Conservation (phyloP, 495 filamentous ascomycete species). For the Elaphomyces granulatus region DNA sequence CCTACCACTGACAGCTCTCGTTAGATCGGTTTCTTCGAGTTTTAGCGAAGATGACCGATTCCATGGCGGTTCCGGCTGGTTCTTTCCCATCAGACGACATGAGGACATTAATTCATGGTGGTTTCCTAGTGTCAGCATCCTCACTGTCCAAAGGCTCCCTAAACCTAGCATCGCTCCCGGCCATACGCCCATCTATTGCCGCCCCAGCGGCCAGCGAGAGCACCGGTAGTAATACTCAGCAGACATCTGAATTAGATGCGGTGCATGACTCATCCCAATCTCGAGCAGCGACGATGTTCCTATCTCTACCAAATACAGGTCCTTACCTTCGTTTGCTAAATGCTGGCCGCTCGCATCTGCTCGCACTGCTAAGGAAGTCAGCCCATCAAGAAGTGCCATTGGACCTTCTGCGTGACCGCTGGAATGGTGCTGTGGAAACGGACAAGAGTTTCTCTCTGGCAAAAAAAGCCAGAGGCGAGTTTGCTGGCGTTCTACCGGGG, state of each 20-base stretch:
- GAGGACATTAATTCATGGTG: slow-evolving; percentile 47
- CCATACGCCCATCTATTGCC: slow-evolving; percentile 29
- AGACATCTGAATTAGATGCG: neutral
- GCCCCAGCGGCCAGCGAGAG: slow-evolving; percentile 39
- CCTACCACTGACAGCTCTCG: neutral
- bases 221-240: neutral
- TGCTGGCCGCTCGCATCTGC: slow-evolving; percentile 49
- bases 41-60: slow-evolving; percentile 39
- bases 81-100: slow-evolving; percentile 38
- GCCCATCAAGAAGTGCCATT: slow-evolving; percentile 51
- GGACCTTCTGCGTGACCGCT: slow-evolving; percentile 53
- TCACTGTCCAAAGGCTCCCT: slow-evolving; percentile 30
- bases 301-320: slow-evolving; percentile 62
- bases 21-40: slow-evolving; percentile 40
- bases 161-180: slow-evolving; percentile 41
- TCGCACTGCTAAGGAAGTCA: slow-evolving; percentile 49
- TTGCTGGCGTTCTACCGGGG: slow-evolving; percentile 53
- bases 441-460: slow-evolving; percentile 41
- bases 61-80: slow-evolving; percentile 32
- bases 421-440: slow-evolving; percentile 60
- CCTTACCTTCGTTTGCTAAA: slow-evolving; percentile 57
- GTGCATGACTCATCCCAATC: slow-evolving; percentile 11
- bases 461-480: slow-evolving; percentile 54
- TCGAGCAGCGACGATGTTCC: slow-evolving; percentile 32
- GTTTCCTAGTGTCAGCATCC: slow-evolving; percentile 51